Evolutionary conservation across 768 basidiomycete species (phyloP).

Genomic region (Pulveroboletus sp.): DNA sequence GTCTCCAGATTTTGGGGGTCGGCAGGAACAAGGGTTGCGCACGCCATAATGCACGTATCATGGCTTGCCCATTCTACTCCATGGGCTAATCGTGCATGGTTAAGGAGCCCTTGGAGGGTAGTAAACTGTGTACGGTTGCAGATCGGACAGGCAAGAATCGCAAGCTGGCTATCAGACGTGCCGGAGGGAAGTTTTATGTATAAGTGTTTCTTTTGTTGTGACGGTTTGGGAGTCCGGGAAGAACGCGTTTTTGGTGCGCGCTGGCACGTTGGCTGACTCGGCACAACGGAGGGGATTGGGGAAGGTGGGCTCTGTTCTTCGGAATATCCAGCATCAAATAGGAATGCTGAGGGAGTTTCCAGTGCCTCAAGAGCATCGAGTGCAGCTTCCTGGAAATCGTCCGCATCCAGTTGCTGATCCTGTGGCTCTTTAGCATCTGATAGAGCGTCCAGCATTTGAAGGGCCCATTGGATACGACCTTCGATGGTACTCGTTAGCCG

Average conservation of each 20-base stretch:
- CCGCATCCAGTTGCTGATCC: slow-evolving; percentile 20
- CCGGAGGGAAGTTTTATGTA: slow-evolving; percentile 37
- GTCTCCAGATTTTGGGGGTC: slow-evolving; percentile 34
- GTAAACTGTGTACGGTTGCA: slow-evolving; percentile 48
- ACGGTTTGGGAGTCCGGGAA: slow-evolving; percentile 25
- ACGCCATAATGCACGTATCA: slow-evolving; percentile 48
- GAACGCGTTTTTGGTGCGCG: slow-evolving; percentile 26
- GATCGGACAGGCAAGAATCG: slow-evolving; percentile 39
- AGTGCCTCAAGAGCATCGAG: slow-evolving; percentile 41
- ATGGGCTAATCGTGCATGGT: slow-evolving; percentile 51
- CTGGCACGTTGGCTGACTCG: slow-evolving; percentile 12
- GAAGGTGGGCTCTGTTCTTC: slow-evolving; percentile 25
- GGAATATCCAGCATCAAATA: slow-evolving; percentile 28
- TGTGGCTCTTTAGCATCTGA: slow-evolving; percentile 15
- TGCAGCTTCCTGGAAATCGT: slow-evolving; percentile 40
- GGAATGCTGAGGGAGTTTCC: slow-evolving; percentile 37
- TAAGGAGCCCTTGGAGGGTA: slow-evolving; percentile 50
- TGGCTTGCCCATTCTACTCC: slow-evolving; percentile 47
- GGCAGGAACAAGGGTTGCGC: slow-evolving; percentile 36
- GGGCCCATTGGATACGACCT: slow-evolving; percentile 46
- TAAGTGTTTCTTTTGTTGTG: slow-evolving; percentile 36
- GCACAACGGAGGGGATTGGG: slow-evolving; percentile 16
- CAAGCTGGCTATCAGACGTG: slow-evolving; percentile 28
- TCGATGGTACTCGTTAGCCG: slow-evolving; percentile 41
- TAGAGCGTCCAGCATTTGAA: slow-evolving; percentile 38